Evolutionary conservation across 441 rosid genomes (phyloP).

Genomic region (Syzygium malaccense): DNA sequence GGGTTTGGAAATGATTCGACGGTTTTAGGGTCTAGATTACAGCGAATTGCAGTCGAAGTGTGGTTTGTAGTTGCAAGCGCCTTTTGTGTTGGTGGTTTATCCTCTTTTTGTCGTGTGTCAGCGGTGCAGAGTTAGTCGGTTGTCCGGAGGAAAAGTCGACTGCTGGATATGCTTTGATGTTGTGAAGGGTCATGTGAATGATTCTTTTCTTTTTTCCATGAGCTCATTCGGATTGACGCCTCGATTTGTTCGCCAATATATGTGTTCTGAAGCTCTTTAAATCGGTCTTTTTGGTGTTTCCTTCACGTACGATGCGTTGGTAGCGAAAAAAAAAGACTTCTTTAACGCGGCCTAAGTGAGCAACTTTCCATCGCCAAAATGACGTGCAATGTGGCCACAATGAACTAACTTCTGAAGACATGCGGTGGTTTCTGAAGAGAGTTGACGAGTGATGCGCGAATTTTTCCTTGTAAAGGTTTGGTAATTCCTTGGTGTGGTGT

Average conservation of each 20-base stretch:
- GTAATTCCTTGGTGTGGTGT: too few relatives aligned
- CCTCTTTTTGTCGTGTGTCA: neutral
- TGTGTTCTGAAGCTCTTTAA: too few relatives aligned
- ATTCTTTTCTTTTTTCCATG: neutral
- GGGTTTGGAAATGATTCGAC: neutral
- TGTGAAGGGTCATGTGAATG: neutral
- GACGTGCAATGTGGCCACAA: accelerated
- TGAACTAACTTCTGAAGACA: constrained; percentile 1
- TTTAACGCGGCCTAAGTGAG: too few relatives aligned
- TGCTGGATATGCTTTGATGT: neutral
- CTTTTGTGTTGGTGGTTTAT: neutral
- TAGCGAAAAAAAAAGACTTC: too few relatives aligned
- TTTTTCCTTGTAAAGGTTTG: too few relatives aligned
- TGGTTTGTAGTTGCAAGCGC: neutral
- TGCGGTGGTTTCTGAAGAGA: too few relatives aligned
- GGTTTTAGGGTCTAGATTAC: neutral
- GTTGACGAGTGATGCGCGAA: too few relatives aligned
- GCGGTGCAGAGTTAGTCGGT: neutral
- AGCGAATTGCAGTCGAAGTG: neutral
- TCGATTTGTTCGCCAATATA: too few relatives aligned
- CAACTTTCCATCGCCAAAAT: neutral
- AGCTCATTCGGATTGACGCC: neutral
- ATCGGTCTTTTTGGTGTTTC: too few relatives aligned
- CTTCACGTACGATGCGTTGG: too few relatives aligned
- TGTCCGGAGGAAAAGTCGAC: neutral